Conservation (phyloP, 1,284 basidiomycete genomes). For the Sanghuangporus baumii region DNA sequence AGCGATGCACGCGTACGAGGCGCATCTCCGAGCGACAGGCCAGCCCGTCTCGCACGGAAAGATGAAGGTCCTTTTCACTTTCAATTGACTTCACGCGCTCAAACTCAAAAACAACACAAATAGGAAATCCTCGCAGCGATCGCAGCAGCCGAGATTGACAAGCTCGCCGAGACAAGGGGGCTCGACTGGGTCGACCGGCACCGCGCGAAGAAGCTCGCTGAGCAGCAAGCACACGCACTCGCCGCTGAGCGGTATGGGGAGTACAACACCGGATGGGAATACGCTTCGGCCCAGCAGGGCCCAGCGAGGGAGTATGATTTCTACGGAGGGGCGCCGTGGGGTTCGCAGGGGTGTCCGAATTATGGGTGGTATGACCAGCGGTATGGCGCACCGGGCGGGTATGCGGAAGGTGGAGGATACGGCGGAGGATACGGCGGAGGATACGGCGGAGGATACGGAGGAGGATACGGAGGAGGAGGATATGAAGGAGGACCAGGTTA, state of each 20-base stretch:
- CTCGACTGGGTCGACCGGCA: constrained; percentile 24
- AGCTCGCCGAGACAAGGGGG: constrained; percentile 26
- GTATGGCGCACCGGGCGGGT: constrained; percentile 9
- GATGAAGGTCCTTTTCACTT: constrained; percentile 20
- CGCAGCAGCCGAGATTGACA: constrained; percentile 27
- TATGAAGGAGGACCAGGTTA: constrained; percentile 7
- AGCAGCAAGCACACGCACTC: constrained; percentile 21
- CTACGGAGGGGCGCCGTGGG: constrained; percentile 10
- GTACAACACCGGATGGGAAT: constrained; percentile 21
- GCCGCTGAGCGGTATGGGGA: constrained; percentile 20
- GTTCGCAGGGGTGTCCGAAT: constrained; percentile 10
- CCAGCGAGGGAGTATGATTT: constrained; percentile 14
- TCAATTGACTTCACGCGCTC: not conserved
- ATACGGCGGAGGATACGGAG: not conserved
- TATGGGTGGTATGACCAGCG: constrained; percentile 15
- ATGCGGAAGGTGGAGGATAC: not conserved
- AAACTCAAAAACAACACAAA: not conserved
- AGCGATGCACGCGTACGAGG: constrained; percentile 25
- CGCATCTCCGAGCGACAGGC: constrained; percentile 24
- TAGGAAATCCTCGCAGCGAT: constrained; percentile 25
- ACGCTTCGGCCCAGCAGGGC: constrained; percentile 7
- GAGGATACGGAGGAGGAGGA: constrained; percentile 10
- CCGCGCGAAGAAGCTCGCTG: constrained; percentile 22
- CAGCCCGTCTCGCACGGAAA: constrained; percentile 21
- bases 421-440: not conserved